Conservation (phyloP, 768 basidiomycete species). For the Cyclocybe aegerita region DNA sequence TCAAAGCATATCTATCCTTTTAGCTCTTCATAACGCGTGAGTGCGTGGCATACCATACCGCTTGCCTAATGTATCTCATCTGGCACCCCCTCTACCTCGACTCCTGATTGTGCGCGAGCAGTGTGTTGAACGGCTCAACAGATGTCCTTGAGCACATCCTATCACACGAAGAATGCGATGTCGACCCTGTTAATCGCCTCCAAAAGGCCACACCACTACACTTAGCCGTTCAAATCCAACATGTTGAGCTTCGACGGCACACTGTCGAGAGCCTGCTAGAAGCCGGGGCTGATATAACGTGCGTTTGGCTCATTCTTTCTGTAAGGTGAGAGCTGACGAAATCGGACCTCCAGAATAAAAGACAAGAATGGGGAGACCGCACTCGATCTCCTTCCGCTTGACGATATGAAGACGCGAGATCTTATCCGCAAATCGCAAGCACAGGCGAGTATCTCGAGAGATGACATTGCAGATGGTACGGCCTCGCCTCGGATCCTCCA, state of each 20-base stretch:
- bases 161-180: constrained; percentile 74
- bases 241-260: constrained; percentile 49
- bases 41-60: constrained; percentile 1
- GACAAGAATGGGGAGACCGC: constrained; percentile 66
- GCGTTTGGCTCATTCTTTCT: constrained; percentile 16
- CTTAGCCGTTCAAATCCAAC: constrained; percentile 59
- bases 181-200: constrained; percentile 71
- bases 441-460: constrained; percentile 45
- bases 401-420: constrained; percentile 48
- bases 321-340: not conserved
- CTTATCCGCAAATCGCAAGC: constrained; percentile 58
- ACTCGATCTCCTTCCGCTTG: constrained; percentile 51
- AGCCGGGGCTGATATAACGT: constrained; percentile 76
- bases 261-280: constrained; percentile 70
- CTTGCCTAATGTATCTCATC: not conserved
- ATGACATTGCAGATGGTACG: constrained; percentile 69
- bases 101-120: constrained; percentile 20
- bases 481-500: not conserved
- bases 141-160: constrained; percentile 73
- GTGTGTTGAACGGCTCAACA: constrained; percentile 54
- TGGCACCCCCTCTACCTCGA: not conserved
- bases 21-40: constrained; percentile 30
- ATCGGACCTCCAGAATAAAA: constrained; percentile 50
- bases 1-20: constrained; percentile 6
- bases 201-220: constrained; percentile 79